These are phyloP conservation scores for Rhynchospora pubera DNA, from an alignment of 176 grass and related monocot species.

Conservation along the genomic window DNA sequence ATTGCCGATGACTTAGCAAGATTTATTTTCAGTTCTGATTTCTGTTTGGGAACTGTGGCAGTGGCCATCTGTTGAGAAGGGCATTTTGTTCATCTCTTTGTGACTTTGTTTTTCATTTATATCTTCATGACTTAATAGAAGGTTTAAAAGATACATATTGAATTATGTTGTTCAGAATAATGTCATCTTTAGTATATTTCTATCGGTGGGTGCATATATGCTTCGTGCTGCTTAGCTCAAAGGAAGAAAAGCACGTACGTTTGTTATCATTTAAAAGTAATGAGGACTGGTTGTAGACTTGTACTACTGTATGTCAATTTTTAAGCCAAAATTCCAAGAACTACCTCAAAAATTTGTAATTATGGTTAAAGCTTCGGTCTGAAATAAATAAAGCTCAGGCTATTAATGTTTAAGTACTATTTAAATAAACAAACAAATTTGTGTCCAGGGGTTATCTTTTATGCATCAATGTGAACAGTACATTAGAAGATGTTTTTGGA, in stretches of 20 bases:
- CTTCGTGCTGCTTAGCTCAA: not conserved
- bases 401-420: too few relatives aligned
- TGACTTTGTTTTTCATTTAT: not conserved
- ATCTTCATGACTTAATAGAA: slow-evolving; percentile 9
- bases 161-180: slow-evolving; percentile 5
- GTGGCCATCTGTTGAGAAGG: not conserved
- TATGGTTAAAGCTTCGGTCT: not conserved
- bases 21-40: not conserved
- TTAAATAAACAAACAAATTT: not conserved
- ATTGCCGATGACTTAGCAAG: not conserved
- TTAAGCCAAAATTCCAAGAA: not conserved
- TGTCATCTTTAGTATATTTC: not conserved
- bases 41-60: not conserved
- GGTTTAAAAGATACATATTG: slow-evolving; percentile 3
- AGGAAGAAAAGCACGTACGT: not conserved
- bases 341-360: not conserved
- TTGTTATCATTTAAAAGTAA: not conserved
- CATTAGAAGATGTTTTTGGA: not conserved
- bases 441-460: not conserved
- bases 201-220: not conserved
- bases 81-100: slow-evolving; percentile 1
- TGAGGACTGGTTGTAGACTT: not conserved
- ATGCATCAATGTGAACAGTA: not conserved
- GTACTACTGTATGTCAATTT: not conserved
- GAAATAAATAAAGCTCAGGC: too few relatives aligned